phyloP scores from a whole-genome alignment of 2,329 filamentous ascomycete species.

The Sclerotinia glacialis region DNA sequence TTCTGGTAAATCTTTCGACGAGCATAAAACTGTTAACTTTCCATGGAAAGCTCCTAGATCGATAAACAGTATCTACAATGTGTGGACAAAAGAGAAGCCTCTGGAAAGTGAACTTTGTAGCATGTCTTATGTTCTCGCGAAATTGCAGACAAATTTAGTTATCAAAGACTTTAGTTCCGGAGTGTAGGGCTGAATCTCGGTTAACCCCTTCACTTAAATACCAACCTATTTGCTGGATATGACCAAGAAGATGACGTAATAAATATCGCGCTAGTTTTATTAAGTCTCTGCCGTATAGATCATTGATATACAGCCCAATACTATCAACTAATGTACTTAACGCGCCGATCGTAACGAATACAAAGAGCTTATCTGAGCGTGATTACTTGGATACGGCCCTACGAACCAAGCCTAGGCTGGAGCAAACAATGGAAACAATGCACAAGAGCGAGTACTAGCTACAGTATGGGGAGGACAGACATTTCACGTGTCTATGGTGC shows the following conservation, averaged over 20 bases:
- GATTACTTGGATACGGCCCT: background rate
- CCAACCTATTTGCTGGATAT: no score
- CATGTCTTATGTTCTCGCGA: fast-evolving
- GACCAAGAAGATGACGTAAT: background rate
- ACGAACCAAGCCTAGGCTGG: background rate
- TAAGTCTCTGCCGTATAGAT: background rate
- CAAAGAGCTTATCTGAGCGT: background rate
- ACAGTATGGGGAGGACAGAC: no score
- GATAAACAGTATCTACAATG: no score
- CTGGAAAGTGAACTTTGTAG: no score
- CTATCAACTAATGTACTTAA: background rate
- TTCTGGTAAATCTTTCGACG: no score
- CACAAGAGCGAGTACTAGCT: no score
- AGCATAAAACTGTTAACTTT: no score
- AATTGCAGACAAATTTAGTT: background rate
- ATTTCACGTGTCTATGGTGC: background rate
- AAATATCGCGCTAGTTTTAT: background rate
- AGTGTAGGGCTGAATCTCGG: background rate
- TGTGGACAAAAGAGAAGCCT: background rate
- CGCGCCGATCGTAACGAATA: no score
- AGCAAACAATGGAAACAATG: background rate
- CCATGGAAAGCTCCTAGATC: no score
- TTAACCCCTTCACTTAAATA: background rate
- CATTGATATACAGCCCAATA: background rate
- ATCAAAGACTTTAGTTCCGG: background rate